These are phyloP conservation scores for Cryphonectria nitschkei DNA, from an alignment of 2,329 filamentous ascomycete species.

Conservation along the genomic window DNA sequence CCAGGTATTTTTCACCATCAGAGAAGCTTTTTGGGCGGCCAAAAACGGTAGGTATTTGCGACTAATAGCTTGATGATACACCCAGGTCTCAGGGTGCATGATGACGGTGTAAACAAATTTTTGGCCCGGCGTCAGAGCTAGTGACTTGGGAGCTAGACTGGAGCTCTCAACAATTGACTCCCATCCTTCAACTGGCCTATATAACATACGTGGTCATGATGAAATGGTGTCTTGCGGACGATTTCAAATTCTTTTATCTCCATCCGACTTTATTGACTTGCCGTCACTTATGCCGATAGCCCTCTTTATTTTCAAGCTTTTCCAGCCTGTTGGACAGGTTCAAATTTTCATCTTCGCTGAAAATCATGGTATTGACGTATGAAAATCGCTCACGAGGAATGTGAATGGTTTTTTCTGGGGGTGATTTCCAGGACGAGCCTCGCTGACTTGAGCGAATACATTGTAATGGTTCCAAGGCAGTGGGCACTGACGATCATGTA, in stretches of 20 bases:
- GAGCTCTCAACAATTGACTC: not conserved
- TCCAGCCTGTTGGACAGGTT: slow-evolving; percentile 33
- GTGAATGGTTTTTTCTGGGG: slow-evolving; percentile 12
- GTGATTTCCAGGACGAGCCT: not conserved
- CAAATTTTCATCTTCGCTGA: slow-evolving; percentile 39
- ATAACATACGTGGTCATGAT: slow-evolving; percentile 1
- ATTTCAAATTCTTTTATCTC: not conserved
- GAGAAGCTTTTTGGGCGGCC: not conserved
- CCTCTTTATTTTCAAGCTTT: not conserved
- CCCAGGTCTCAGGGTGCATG: not conserved
- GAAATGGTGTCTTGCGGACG: not conserved
- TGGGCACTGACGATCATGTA: slow-evolving; percentile 2
- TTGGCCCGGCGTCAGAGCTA: not conserved
- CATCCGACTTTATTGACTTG: not conserved
- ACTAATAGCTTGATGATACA: not conserved
- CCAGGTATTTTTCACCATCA: not conserved
- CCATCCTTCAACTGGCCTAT: not conserved
- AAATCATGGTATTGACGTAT: slow-evolving; percentile 35
- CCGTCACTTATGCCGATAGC: not conserved
- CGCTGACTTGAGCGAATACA: not conserved
- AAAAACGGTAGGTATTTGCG: not conserved
- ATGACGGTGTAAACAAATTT: slow-evolving; percentile 2
- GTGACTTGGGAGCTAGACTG: slow-evolving; percentile 6
- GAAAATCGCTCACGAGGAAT: slow-evolving; percentile 31
- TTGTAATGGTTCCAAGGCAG: not conserved